These are phyloP conservation scores for Leishmania guyanensis DNA, from an alignment of 208 protist genomes.

Conservation along the genomic window DNA sequence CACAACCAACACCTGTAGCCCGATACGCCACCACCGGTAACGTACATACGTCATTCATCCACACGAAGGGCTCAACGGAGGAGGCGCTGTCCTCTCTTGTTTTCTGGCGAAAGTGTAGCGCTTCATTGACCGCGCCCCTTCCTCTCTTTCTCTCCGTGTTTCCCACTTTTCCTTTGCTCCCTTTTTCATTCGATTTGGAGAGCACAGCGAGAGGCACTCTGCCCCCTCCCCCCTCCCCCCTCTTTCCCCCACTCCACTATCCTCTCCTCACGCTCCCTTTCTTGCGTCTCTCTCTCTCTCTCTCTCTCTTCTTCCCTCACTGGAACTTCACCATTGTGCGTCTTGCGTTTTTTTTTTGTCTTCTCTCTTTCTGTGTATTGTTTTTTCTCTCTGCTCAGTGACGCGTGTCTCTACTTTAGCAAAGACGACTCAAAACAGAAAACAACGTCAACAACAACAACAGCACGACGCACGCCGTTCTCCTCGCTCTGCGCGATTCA, in stretches of 20 bases:
- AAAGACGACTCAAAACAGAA: not conserved
- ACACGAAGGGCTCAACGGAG: not conserved
- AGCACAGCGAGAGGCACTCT: not conserved
- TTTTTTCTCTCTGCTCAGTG: not conserved
- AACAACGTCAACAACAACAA: not conserved
- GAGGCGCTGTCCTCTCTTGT: slow-evolving; percentile 17
- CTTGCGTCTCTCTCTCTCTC: not conserved
- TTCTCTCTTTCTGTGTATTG: not conserved
- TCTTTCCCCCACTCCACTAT: not conserved
- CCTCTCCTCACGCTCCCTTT: not conserved
- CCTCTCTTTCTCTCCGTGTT: not conserved
- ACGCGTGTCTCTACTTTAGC: not conserved
- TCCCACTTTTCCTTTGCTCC: not conserved
- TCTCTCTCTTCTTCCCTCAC: not conserved
- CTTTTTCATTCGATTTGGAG: not conserved
- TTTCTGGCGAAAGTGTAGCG: slow-evolving; percentile 3
- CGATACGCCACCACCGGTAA: not conserved
- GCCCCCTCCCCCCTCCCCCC: not conserved
- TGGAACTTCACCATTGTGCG: not conserved
- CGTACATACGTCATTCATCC: not conserved
- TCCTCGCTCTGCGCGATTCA: not conserved
- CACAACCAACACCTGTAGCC: not conserved
- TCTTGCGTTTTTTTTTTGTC: not conserved
- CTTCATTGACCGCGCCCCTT: not conserved
- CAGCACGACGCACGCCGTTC: not conserved